Conservation (phyloP, 352 stramenopile genomes). For the Phytophthora parvispora region DNA sequence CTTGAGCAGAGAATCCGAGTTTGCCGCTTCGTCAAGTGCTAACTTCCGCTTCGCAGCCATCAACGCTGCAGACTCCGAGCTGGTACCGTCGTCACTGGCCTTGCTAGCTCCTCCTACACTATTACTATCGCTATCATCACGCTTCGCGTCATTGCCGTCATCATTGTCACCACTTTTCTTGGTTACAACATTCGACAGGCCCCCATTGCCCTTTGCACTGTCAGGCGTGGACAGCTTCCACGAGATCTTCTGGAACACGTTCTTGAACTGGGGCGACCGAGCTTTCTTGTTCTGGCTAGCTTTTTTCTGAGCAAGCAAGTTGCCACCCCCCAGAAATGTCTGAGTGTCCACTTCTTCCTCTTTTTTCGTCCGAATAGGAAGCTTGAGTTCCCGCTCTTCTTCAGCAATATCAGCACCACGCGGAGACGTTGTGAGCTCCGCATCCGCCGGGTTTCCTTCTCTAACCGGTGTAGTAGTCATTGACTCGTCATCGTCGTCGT, state of each 20-base stretch:
- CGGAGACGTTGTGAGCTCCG: constrained; percentile 11
- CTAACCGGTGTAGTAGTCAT: constrained; percentile 26
- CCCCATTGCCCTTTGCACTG: constrained; percentile 17
- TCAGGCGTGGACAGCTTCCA: constrained; percentile 56
- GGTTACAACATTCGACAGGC: constrained; percentile 1
- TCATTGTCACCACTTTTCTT: constrained; percentile 11
- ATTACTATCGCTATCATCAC: constrained; percentile 42
- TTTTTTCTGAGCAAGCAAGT: constrained; percentile 56
- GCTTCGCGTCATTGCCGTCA: constrained; percentile 13
- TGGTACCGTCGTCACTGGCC: constrained; percentile 16
- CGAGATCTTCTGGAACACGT: constrained; percentile 84
- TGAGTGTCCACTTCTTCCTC: constrained; percentile 57
- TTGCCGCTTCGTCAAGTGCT: constrained; percentile 56
- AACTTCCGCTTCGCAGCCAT: constrained; percentile 71
- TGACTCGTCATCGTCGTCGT: constrained; percentile 70
- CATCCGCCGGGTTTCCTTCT: constrained; percentile 43
- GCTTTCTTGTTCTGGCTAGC: constrained; percentile 47
- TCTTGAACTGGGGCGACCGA: constrained; percentile 75
- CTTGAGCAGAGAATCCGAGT: constrained; percentile 75
- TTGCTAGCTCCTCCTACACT: constrained; percentile 31
- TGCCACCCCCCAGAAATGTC: constrained; percentile 61
- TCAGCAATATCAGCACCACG: constrained; percentile 26
- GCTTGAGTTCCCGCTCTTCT: constrained; percentile 66
- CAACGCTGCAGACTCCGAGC: constrained; percentile 20
- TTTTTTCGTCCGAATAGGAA: constrained; percentile 68